Evolutionary conservation across 352 stramenopile genomes (phyloP).

Genomic region (Blastocystis sp.): DNA sequence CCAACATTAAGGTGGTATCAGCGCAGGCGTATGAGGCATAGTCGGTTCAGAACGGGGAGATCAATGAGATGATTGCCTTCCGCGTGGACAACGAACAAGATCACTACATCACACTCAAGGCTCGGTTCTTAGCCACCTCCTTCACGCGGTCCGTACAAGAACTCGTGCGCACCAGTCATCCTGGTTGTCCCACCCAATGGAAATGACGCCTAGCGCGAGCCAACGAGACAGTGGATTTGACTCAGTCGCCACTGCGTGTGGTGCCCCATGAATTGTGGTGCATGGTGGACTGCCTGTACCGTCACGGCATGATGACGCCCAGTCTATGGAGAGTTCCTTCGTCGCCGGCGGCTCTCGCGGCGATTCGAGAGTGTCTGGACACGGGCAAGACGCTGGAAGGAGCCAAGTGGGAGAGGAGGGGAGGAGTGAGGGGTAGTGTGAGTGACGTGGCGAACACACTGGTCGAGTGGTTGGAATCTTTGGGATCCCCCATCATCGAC

Average conservation of each 20-base stretch:
- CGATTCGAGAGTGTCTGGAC: slow-evolving; percentile 80
- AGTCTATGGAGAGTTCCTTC: slow-evolving; percentile 75
- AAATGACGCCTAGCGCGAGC: not conserved
- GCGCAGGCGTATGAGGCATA: not conserved
- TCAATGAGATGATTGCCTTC: slow-evolving; percentile 57
- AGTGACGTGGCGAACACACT: slow-evolving; percentile 15
- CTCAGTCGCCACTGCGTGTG: not conserved
- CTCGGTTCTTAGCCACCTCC: slow-evolving; percentile 29
- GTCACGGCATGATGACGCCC: slow-evolving; percentile 74
- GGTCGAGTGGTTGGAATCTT: slow-evolving; percentile 32
- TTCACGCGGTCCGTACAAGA: not conserved
- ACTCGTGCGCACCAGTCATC: not conserved
- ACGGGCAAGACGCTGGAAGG: slow-evolving; percentile 76
- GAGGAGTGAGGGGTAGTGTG: slow-evolving; percentile 16
- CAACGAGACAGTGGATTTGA: slow-evolving; percentile 11
- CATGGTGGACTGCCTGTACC: slow-evolving; percentile 91
- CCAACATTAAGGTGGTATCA: not conserved
- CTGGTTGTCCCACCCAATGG: not conserved
- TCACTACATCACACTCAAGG: slow-evolving; percentile 52
- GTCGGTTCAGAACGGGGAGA: not conserved
- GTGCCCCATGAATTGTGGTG: slow-evolving; percentile 95
- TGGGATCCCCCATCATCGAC: slow-evolving; percentile 18
- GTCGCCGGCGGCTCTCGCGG: slow-evolving; percentile 74
- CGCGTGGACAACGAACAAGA: slow-evolving; percentile 46
- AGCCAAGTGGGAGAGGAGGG: slow-evolving; percentile 16